Evolutionary conservation across 148 eudicot genomes (phyloP).

Genomic region (Chenopodium album): DNA sequence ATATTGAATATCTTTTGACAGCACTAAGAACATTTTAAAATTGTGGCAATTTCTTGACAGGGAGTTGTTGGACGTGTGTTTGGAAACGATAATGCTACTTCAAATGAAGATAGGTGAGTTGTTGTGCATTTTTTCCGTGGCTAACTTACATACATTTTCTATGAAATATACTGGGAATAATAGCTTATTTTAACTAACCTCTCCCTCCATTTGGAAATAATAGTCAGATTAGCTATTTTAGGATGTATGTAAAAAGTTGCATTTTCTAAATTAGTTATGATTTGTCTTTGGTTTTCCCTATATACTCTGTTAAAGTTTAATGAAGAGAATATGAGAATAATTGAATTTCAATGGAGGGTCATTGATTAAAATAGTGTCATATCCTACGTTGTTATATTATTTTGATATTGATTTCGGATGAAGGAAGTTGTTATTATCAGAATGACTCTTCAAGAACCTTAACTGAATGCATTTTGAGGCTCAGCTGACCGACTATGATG

Average conservation of each 20-base stretch:
- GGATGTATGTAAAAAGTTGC: background rate
- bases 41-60: conserved; percentile 38
- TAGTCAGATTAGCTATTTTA: background rate
- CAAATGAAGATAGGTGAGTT: conserved; percentile 79
- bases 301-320: background rate
- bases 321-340: too few species aligned
- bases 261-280: background rate
- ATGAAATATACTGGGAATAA: background rate
- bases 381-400: background rate
- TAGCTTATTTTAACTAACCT: background rate
- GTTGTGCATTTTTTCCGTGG: background rate
- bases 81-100: conserved; percentile 74
- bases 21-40: background rate
- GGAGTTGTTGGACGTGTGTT: conserved; percentile 92
- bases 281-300: background rate
- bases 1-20: background rate
- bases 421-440: background rate
- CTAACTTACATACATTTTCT: background rate
- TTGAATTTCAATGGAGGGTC: background rate
- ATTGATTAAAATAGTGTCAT: background rate
- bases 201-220: background rate
- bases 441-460: background rate
- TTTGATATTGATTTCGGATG: background rate
- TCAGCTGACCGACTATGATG: background rate
- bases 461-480: background rate